Conservation (phyloP, 1,284 basidiomycete species). For the Entoloma clypeatum region DNA sequence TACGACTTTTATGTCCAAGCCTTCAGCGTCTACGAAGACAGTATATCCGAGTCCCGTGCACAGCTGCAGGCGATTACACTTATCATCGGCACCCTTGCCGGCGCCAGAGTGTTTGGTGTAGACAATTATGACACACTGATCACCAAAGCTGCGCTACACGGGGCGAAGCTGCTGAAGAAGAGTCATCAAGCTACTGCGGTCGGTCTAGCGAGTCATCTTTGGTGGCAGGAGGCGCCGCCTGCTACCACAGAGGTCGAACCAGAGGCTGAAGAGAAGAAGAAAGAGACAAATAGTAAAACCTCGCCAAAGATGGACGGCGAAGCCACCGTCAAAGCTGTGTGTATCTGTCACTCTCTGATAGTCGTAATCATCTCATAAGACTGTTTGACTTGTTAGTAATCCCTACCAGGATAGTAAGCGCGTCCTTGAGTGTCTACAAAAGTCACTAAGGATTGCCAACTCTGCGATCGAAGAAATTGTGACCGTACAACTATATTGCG, state of each 20-base stretch:
- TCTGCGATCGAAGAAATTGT: constrained; percentile 94
- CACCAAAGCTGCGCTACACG: constrained; percentile 93
- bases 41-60: constrained; percentile 87
- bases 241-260: constrained; percentile 37
- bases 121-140: constrained; percentile 96
- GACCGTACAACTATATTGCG: constrained; percentile 89
- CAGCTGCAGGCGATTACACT: constrained; percentile 92
- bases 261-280: constrained; percentile 35
- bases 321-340: constrained; percentile 52
- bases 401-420: constrained; percentile 93
- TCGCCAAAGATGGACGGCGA: constrained; percentile 38
- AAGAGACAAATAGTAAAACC: constrained; percentile 27
- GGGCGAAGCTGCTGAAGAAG: constrained; percentile 92
- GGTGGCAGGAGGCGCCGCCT: constrained; percentile 81
- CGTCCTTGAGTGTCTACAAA: constrained; percentile 92
- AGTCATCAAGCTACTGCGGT: constrained; percentile 94
- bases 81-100: constrained; percentile 85
- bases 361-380: neutral
- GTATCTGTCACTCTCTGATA: constrained; percentile 23
- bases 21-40: constrained; percentile 94
- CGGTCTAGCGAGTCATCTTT: constrained; percentile 90
- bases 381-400: constrained; percentile 45
- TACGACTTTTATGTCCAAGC: constrained; percentile 97
- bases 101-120: constrained; percentile 78
- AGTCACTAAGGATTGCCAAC: constrained; percentile 89